These are phyloP conservation scores for Exophiala viscosa DNA, from an alignment of 2,329 filamentous ascomycete species.

Conservation along the genomic window DNA sequence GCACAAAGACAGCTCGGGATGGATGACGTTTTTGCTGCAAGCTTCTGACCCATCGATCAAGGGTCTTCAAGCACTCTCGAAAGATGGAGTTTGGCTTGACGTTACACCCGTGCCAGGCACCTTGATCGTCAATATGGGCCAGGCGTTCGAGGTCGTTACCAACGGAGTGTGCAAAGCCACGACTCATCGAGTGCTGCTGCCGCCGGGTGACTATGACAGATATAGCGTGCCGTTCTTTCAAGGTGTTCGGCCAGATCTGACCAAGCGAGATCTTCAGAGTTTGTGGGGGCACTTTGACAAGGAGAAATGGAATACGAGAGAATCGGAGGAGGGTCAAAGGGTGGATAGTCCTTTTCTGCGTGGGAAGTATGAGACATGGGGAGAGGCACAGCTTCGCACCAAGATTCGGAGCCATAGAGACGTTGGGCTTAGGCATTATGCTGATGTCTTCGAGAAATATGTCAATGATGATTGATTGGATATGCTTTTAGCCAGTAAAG, in stretches of 20 bases:
- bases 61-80: conserved; percentile 47
- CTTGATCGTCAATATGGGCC: conserved; percentile 48
- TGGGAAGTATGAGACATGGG: conserved; percentile 54
- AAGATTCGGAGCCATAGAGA: conserved; percentile 53
- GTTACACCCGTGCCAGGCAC: conserved; percentile 42
- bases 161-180: conserved; percentile 44
- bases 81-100: conserved; percentile 44
- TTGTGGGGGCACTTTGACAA: conserved; percentile 40
- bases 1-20: conserved; percentile 49
- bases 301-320: conserved; percentile 22
- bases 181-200: conserved; percentile 41
- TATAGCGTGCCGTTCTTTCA: conserved; percentile 48
- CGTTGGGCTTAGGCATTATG: conserved; percentile 48
- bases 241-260: conserved; percentile 48
- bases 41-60: conserved; percentile 50
- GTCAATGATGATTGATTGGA: conserved; percentile 37
- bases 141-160: conserved; percentile 42
- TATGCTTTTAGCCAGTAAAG: neutral
- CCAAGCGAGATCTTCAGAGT: conserved; percentile 40
- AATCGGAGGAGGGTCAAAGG: conserved; percentile 36
- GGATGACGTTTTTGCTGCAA: conserved; percentile 61
- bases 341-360: conserved; percentile 51
- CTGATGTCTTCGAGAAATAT: conserved; percentile 48
- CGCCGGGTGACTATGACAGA: conserved; percentile 38
- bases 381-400: conserved; percentile 52